phyloP scores from a whole-genome alignment of 2,329 filamentous ascomycete species.

The Beauveria sp. region DNA sequence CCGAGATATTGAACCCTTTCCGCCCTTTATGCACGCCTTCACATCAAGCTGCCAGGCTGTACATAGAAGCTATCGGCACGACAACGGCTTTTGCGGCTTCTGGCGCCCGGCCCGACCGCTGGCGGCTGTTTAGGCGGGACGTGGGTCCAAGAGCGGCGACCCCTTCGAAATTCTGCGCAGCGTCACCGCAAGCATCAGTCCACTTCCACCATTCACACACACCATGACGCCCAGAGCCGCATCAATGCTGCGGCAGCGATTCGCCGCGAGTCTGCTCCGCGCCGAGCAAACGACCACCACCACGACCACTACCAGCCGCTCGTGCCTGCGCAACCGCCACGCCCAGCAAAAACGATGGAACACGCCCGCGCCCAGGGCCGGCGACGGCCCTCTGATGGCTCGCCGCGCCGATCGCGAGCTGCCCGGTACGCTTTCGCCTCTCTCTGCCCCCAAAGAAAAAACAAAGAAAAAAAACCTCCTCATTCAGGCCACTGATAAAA shows the following conservation, averaged over 20 bases:
- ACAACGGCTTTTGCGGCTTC: too few species aligned
- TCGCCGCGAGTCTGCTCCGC: neutral
- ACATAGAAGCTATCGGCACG: too few species aligned
- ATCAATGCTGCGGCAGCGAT: constrained; percentile 2
- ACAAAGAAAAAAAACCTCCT: too few species aligned
- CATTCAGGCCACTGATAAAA: too few species aligned
- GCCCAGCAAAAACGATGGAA: constrained; percentile 37
- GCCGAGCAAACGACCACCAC: neutral
- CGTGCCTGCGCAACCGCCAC: constrained; percentile 10
- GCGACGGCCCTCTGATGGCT: constrained; percentile 58
- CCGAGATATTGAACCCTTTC: too few species aligned
- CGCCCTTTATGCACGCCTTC: too few species aligned
- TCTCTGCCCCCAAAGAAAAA: neutral
- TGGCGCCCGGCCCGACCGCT: too few species aligned
- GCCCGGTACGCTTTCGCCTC: constrained; percentile 39
- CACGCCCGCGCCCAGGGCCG: constrained; percentile 48
- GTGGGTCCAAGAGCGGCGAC: neutral
- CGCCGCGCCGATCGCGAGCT: constrained; percentile 59
- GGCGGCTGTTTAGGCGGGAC: too few species aligned
- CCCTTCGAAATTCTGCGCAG: neutral
- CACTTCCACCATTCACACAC: neutral
- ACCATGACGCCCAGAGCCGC: neutral
- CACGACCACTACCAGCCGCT: neutral
- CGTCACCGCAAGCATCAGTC: neutral
- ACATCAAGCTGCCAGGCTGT: too few species aligned